Conservation (phyloP, 495 filamentous ascomycete genomes). For the Tuber borchii region DNA sequence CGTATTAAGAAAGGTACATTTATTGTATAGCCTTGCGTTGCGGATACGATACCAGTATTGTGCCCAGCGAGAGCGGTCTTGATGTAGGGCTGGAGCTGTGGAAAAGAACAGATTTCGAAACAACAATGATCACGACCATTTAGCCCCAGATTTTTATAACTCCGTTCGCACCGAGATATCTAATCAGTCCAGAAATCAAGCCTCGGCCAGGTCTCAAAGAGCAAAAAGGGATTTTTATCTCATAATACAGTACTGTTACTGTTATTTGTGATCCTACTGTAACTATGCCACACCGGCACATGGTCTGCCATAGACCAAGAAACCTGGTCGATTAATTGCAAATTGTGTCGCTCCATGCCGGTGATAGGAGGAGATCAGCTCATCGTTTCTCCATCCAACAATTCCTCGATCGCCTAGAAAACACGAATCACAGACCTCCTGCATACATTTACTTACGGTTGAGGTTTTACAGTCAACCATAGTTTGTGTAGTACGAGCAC, state of each 20-base stretch:
- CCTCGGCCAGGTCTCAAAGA: background rate
- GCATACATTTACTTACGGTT: background rate
- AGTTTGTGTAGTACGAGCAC: background rate
- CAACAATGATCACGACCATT: background rate
- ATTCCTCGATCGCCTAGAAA: background rate
- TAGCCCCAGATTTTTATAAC: background rate
- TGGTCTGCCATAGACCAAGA: background rate
- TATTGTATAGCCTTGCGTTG: background rate
- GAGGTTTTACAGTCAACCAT: background rate
- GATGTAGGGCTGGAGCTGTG: background rate
- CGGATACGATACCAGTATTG: background rate
- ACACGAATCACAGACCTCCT: background rate
- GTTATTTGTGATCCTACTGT: background rate
- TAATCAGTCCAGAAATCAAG: background rate
- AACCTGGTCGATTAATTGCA: background rate
- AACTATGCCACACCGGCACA: background rate
- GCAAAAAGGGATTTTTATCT: background rate
- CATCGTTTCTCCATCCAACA: background rate
- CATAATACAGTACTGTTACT: background rate
- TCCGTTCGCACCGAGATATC: background rate
- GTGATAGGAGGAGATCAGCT: background rate
- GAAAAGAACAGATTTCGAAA: background rate
- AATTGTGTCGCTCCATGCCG: background rate
- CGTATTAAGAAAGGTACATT: background rate
- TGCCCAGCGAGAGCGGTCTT: background rate